Conservation (phyloP, 306 rosid genomes). For the Fragaria ananassa region DNA sequence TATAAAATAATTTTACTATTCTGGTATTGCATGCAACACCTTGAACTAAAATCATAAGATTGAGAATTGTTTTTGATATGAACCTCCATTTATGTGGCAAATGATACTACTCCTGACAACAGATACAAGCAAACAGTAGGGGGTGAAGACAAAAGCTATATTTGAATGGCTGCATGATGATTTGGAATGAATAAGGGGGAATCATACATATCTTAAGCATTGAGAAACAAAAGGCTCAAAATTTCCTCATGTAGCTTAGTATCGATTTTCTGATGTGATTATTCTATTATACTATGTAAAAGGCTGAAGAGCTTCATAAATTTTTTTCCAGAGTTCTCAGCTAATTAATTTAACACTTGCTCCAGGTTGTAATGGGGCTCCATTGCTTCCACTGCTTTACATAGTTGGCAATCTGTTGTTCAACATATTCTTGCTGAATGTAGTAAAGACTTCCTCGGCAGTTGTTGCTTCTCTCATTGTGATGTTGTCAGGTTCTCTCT, state of each 20-base stretch:
- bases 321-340: not conserved
- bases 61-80: not conserved
- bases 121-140: not conserved
- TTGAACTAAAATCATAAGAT: not conserved
- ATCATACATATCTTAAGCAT: not conserved
- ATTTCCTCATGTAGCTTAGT: not conserved
- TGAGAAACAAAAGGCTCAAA: not conserved
- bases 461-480: constrained; percentile 74
- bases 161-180: not conserved
- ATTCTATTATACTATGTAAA: not conserved
- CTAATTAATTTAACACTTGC: constrained; percentile 3
- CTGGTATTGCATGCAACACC: not conserved
- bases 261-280: not conserved
- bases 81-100: not conserved
- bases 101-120: not conserved
- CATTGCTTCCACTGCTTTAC: constrained; percentile 82
- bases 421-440: constrained; percentile 69
- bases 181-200: not conserved
- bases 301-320: not conserved
- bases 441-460: constrained; percentile 72
- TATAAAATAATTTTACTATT: not conserved
- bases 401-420: constrained; percentile 61
- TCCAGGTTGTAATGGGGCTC: constrained; percentile 81
- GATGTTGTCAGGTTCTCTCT: constrained; percentile 68
- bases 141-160: not conserved